A percentile compares a stretch with the other conserved stretches of the same genome.
These are phyloP conservation scores for Hirsutella minnesotensis DNA, from an alignment of 2,329 filamentous ascomycete genomes.

Conservation along the genomic window DNA sequence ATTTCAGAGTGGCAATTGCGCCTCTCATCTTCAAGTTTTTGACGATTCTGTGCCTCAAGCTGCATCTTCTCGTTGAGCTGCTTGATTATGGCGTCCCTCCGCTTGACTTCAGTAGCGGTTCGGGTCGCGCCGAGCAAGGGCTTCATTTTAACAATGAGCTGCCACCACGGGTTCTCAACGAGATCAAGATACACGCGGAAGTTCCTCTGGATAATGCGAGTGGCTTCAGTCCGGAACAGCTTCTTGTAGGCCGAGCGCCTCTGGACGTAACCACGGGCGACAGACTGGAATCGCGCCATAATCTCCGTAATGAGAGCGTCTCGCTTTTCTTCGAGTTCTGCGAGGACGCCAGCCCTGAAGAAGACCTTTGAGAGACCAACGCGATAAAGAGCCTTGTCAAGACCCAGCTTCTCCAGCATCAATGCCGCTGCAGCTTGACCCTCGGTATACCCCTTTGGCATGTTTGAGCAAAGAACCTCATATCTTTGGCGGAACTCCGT, in stretches of 20 bases:
- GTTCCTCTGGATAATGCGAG: constrained; percentile 87
- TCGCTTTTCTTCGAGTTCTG: constrained; percentile 90
- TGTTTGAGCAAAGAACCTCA: constrained; percentile 78
- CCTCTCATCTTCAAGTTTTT: constrained; percentile 81
- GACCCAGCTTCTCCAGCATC: constrained; percentile 78
- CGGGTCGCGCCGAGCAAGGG: constrained; percentile 85
- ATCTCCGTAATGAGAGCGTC: constrained; percentile 89
- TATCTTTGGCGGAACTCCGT: constrained; percentile 92
- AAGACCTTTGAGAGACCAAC: constrained; percentile 97
- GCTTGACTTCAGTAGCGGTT: constrained; percentile 88
- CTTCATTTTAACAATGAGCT: constrained; percentile 87
- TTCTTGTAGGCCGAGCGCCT: constrained; percentile 83
- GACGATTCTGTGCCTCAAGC: constrained; percentile 60
- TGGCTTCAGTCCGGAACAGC: constrained; percentile 87
- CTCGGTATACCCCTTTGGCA: constrained; percentile 85
- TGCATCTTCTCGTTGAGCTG: constrained; percentile 76
- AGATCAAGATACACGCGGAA: constrained; percentile 86
- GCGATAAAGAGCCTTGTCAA: constrained; percentile 79
- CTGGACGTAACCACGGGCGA: constrained; percentile 82
- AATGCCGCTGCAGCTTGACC: constrained; percentile 74
- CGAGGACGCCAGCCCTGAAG: constrained; percentile 90
- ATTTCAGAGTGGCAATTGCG: constrained; percentile 80
- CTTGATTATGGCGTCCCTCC: constrained; percentile 85
- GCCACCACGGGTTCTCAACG: constrained; percentile 94
- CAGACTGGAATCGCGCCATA: constrained; percentile 84